Evolutionary conservation across 345 rosid species (phyloP), one percentile per base, ranked within the genome.

Genomic region (Nephelium lappaceum): DNA sequence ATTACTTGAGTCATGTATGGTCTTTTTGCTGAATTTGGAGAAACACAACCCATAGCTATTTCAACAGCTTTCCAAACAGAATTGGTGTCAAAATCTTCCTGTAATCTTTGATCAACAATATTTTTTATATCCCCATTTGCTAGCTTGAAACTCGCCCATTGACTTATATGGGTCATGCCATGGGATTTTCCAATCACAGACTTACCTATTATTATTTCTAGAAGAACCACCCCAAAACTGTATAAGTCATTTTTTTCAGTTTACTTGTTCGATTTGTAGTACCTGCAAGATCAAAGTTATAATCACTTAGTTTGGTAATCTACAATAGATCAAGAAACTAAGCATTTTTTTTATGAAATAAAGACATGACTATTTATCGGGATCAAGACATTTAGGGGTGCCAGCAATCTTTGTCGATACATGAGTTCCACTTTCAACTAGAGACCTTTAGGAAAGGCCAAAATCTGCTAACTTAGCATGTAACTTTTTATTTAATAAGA

Each of bases 341-440:
- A 31, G 36, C 3, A 31, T 31, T 31, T 31, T 31, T 31, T 31
- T 31, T 31, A 31, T 31, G 36, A 31, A 31, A 31, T 31, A 31
- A 31, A 31, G 36, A 31, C 36, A 31, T 31, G 36, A 31, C 36
- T 1, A 45, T 11, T 45, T 45, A 45, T 45, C 51, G 51, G 51
- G 51, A 45, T 45, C 86, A 11, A 85, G 72, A 81, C 84, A 87
- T 18, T 86, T 92, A 2, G 83, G 74, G 0, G 93, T 92, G 39
- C 94, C 91, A 8, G 87, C 85, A 69, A 85, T 81, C 2, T n/a
- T 7, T 18, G 92, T 85, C 8, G 87, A 84, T n/a, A 85, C 81
- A 69, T 86, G 77, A 74, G 75, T 80, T 21, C 78, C 84, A 6
- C 70, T 79, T 68, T 85, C 86, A 25, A 25, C 77, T 6, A 78